Evolutionary conservation across 768 basidiomycete species (phyloP).

Genomic region (Amanita exitialis): DNA sequence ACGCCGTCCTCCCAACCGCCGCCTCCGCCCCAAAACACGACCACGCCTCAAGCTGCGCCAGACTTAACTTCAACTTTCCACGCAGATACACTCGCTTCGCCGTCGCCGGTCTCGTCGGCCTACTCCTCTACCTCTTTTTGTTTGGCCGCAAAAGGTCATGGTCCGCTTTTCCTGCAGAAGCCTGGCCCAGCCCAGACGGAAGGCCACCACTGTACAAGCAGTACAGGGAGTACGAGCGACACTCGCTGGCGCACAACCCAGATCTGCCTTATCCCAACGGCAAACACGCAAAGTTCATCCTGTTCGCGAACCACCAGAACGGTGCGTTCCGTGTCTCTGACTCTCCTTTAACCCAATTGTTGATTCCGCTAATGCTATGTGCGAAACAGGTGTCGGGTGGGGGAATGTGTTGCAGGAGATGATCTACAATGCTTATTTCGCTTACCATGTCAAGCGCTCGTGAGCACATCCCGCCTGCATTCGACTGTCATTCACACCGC

Average conservation of each 20-base stretch:
- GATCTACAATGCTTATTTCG: conserved; percentile 6
- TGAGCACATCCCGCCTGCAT: neutral
- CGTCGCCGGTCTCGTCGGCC: neutral
- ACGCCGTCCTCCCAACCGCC: neutral
- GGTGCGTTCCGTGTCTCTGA: neutral
- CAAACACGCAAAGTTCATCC: conserved; percentile 8
- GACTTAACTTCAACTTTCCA: neutral
- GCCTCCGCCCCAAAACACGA: neutral
- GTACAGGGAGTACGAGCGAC: conserved; percentile 26
- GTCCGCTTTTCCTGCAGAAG: neutral
- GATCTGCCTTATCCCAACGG: conserved; percentile 40
- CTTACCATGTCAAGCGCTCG: conserved; percentile 6
- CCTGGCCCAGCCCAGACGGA: neutral
- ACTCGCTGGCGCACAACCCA: conserved; percentile 40
- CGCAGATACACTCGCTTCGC: neutral
- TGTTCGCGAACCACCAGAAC: conserved; percentile 4
- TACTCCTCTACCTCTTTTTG: neutral
- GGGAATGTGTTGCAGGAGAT: conserved; percentile 7
- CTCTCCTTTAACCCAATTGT: neutral
- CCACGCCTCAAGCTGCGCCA: neutral
- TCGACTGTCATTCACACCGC: neutral
- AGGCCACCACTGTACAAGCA: conserved; percentile 15
- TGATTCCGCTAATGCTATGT: neutral
- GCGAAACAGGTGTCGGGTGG: conserved; percentile 2
- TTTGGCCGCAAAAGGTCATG: neutral